Percentiles rank a stretch among this genome's conserved stretches.
phyloP scores from a whole-genome alignment of 208 protist species.

The Trypanosoma vivax region DNA sequence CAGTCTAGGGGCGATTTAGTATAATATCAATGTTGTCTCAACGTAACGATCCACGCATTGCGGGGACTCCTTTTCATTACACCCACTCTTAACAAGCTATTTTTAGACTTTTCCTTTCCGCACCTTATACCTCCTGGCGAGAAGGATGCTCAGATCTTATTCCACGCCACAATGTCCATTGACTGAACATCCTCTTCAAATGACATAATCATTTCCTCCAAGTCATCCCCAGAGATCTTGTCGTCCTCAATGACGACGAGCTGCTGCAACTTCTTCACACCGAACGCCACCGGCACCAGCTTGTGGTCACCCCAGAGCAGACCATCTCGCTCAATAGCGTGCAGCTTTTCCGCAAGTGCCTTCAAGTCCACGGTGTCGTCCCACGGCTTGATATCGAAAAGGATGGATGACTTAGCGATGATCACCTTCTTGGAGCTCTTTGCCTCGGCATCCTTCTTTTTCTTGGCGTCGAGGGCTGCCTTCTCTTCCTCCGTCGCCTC shows the following conservation, averaged over 20 bases:
- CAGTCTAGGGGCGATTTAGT: no score
- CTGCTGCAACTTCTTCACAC: constrained; percentile 95
- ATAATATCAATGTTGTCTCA: no score
- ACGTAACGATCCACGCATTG: no score
- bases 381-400: constrained; percentile 93
- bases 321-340: constrained; percentile 80
- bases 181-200: constrained; percentile 94
- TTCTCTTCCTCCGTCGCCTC: constrained; percentile 83
- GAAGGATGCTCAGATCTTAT: constrained; percentile 88
- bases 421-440: constrained; percentile 80
- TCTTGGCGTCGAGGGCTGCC: constrained; percentile 84
- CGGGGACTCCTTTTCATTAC: no score
- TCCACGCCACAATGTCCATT: constrained; percentile 94
- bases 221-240: constrained; percentile 90
- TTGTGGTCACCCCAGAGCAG: constrained; percentile 91
- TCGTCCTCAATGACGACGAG: constrained; percentile 93
- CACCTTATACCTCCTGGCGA: neutral
- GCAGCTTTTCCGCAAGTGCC: constrained; percentile 80
- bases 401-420: constrained; percentile 86
- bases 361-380: constrained; percentile 88
- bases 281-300: constrained; percentile 89
- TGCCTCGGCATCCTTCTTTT: constrained; percentile 70
- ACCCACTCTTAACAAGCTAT: no score
- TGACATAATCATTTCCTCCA: constrained; percentile 90
- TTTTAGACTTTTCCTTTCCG: neutral